Conservation (phyloP, 192 early-diverging fungal species). For the Coemansia sp. region DNA sequence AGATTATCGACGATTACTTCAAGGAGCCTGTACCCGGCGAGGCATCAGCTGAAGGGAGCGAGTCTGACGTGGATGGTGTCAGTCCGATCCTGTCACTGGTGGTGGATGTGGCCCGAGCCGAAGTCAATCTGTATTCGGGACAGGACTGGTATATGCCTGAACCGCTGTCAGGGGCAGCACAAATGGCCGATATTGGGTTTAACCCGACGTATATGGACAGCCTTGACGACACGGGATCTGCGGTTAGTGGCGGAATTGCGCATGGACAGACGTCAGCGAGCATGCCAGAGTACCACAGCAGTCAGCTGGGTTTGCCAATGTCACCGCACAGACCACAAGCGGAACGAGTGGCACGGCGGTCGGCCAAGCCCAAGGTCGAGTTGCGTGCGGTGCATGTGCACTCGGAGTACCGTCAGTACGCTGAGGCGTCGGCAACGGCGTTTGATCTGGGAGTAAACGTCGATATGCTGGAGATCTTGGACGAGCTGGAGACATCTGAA, state of each 20-base stretch:
- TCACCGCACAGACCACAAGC: conserved; percentile 14
- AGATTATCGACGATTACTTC: conserved; percentile 51
- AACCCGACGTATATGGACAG: conserved; percentile 44
- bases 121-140: conserved; percentile 45
- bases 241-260: background rate
- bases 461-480: conserved; percentile 47
- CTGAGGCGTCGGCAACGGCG: conserved; percentile 33
- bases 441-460: conserved; percentile 42
- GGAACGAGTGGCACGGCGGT: conserved; percentile 21
- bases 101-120: conserved; percentile 38
- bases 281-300: conserved; percentile 39
- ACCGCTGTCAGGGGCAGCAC: background rate
- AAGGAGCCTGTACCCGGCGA: conserved; percentile 31
- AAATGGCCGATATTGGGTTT: conserved; percentile 20
- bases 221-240: conserved; percentile 18
- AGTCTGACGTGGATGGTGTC: conserved; percentile 9
- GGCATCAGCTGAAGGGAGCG: conserved; percentile 1
- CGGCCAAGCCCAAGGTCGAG: conserved; percentile 44
- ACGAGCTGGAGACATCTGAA: conserved; percentile 51
- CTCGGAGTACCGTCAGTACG: conserved; percentile 42
- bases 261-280: conserved; percentile 31
- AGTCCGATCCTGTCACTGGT: conserved; percentile 21
- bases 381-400: conserved; percentile 46
- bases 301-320: conserved; percentile 18
- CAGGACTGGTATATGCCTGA: conserved; percentile 49